Evolutionary conservation across 805 yeast genomes (phyloP).

Genomic region (Nakazawaea siamensis): DNA sequence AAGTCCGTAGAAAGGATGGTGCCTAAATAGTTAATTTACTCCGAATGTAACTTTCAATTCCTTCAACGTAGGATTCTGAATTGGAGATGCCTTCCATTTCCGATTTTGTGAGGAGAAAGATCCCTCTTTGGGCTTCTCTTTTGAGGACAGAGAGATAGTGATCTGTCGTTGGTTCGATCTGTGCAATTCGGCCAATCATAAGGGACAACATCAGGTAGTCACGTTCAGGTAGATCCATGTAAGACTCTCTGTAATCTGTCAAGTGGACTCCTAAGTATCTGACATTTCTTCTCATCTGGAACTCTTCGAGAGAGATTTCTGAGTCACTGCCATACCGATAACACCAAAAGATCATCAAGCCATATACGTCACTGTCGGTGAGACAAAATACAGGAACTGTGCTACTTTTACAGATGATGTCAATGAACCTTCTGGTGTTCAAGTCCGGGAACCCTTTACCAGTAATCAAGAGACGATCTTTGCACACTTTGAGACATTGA

Average conservation of each 20-base stretch:
- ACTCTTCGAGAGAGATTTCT: not conserved
- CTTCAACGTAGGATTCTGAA: no score
- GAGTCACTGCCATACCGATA: not conserved
- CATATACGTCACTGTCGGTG: conserved; percentile 63
- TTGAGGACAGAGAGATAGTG: no score
- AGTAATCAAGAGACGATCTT: conserved; percentile 34
- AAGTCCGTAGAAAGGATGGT: no score
- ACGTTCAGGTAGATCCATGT: conserved; percentile 16
- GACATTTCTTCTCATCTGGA: conserved; percentile 8
- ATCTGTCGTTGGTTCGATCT: no score
- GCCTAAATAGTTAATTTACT: no score
- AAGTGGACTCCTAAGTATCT: conserved; percentile 33
- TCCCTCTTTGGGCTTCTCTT: conserved; percentile 45
- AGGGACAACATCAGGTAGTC: conserved; percentile 26
- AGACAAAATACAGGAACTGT: conserved; percentile 35
- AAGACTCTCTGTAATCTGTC: conserved; percentile 27
- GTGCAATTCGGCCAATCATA: no score
- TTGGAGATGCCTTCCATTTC: conserved; percentile 36
- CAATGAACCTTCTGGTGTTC: conserved; percentile 36
- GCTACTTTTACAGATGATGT: conserved; percentile 17
- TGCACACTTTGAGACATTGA: conserved; percentile 17
- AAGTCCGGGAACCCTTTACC: conserved; percentile 66
- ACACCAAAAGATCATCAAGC: conserved; percentile 37
- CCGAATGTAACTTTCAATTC: no score
- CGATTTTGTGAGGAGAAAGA: conserved; percentile 41